These are phyloP conservation scores for Suhomyces choctaworum DNA, from an alignment of 1,139 yeast species.

Conservation along the genomic window DNA sequence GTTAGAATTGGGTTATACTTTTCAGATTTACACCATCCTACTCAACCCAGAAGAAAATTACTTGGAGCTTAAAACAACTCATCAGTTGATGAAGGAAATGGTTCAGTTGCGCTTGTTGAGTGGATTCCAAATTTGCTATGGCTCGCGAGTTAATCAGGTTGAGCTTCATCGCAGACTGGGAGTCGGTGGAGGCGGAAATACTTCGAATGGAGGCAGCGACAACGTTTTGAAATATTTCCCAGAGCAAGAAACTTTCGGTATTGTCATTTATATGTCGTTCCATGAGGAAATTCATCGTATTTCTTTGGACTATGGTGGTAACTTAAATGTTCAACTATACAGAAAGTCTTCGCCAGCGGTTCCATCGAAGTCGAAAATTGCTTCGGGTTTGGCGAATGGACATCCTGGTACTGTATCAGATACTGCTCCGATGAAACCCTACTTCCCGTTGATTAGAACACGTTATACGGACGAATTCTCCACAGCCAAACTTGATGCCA, in stretches of 20 bases:
- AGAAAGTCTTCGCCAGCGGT: constrained; percentile 23
- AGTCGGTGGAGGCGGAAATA: constrained; percentile 1
- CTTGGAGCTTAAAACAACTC: constrained; percentile 52
- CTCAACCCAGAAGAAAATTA: constrained; percentile 52
- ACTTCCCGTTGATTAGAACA: constrained; percentile 68
- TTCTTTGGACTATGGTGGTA: constrained; percentile 65
- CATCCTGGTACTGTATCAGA: constrained; percentile 16
- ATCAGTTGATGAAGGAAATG: constrained; percentile 81
- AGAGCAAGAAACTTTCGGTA: constrained; percentile 42
- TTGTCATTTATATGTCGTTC: constrained; percentile 69
- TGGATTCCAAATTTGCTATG: constrained; percentile 89
- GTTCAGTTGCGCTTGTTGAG: constrained; percentile 75
- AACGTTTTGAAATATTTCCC: constrained; percentile 46
- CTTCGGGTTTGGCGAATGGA: constrained; percentile 1
- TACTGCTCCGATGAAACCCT: constrained; percentile 19
- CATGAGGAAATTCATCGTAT: constrained; percentile 86
- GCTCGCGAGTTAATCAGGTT: constrained; percentile 61
- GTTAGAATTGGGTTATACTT: constrained; percentile 61
- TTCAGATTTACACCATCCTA: constrained; percentile 64
- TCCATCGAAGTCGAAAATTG: constrained; percentile 17
- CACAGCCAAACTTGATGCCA: constrained; percentile 58
- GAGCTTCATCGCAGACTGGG: constrained; percentile 63
- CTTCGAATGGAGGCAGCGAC: constrained; percentile 41
- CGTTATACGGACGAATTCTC: constrained; percentile 70
- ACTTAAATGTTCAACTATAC: constrained; percentile 77